Evolutionary conservation across 768 basidiomycete genomes (phyloP), one percentile per base, ranked within the genome.

Genomic region (Agrocybe praecox): DNA sequence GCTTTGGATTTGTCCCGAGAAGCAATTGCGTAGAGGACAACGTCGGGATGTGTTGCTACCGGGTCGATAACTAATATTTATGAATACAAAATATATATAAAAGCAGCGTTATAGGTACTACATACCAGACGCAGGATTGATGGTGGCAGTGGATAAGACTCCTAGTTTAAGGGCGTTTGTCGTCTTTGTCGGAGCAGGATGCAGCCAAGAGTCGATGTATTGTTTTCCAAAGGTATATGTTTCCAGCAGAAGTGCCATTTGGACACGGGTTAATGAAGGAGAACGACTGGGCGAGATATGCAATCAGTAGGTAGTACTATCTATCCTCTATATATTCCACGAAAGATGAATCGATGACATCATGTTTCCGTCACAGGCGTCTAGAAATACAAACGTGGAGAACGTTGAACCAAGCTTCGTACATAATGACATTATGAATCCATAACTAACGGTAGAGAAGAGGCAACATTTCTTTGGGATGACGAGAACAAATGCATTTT

Each of bases 1-100:
- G 83, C 86, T 75, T 66, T 47, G 69, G 52, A 48, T 1, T 24
- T 22, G 48, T 72, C 68, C 14, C 71, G 63, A 1, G 71, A 68
- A 23, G 69, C 74, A 18, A 73, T 64, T 12, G 69, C 71, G 46
- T 69, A 68, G 10, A 73, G 58, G 2, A 66, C 57, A 46, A 67
- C 68, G 36, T 73, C 74, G 6, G 69, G 66, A 46, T 72, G 71
- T 2, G 61, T 64, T 24, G 62, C 42, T 8, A 60, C 67, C 5
- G 71, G 71, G 32, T 60, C 57, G 11, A 75, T 69, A 14, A 72
- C 67, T 67, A 48, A 4, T 48, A 21, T 18, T 49, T 17, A 22
- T 34, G 18, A 1, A 4, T 1, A 53, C 21, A 15, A 42, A 18
- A 22, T 2, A 45, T 15, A 47, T 26, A 46, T 22, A 21, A 18